Evolutionary conservation across 192 early-diverging fungal species (phyloP).

Genomic region (Rhizoclosmatium sp.): DNA sequence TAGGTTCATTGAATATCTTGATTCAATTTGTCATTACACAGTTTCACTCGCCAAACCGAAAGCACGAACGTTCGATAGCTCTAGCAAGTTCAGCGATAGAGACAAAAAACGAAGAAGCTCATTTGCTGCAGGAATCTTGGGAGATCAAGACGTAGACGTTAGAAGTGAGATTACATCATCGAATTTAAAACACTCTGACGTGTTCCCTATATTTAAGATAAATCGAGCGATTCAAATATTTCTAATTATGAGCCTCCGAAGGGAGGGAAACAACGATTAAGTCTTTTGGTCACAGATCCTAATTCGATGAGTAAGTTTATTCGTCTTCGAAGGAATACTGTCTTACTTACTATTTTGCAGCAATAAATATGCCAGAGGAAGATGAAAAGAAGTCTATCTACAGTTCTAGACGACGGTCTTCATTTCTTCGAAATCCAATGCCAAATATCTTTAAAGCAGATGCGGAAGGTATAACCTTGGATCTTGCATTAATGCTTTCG

Average conservation of each 20-base stretch:
- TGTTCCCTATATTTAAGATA: not conserved
- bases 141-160: not conserved
- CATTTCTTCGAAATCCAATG: not conserved
- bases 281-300: not conserved
- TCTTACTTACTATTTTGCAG: not conserved
- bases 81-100: not conserved
- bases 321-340: not conserved
- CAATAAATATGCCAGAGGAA: slow-evolving; percentile 21
- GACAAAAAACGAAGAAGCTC: not conserved
- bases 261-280: not conserved
- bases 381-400: not conserved
- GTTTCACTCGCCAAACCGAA: not conserved
- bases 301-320: too few species aligned
- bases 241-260: not conserved
- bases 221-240: not conserved
- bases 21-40: not conserved
- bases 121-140: not conserved
- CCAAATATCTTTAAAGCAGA: not conserved
- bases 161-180: not conserved
- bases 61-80: not conserved
- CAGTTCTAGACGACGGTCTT: not conserved
- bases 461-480: too few species aligned
- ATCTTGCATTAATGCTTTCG: too few species aligned
- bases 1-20: not conserved
- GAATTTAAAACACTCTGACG: not conserved